Percentiles rank a stretch among this genome's conserved stretches.
Conservation (phyloP, 306 rosid genomes). For the Trifolium fragiferum region DNA sequence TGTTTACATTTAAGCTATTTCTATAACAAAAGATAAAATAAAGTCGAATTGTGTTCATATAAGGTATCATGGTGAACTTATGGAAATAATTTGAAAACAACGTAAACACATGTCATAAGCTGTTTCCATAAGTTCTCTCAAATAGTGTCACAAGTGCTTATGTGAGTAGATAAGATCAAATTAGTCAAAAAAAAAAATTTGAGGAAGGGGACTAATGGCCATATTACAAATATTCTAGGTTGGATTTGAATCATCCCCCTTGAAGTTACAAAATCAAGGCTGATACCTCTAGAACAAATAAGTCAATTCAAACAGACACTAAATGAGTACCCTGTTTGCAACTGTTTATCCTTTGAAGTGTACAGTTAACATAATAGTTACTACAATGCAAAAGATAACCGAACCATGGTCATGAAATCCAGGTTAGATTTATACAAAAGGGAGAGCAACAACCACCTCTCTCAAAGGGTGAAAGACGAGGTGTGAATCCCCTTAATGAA, state of each 20-base stretch:
- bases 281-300: not conserved
- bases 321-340: not conserved
- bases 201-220: too few species aligned
- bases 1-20: not conserved
- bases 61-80: not conserved
- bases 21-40: not conserved
- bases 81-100: not conserved
- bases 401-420: constrained; percentile 5
- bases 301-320: not conserved
- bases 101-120: not conserved
- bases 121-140: not conserved
- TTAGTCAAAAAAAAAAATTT: not conserved
- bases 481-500: constrained; percentile 17
- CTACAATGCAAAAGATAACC: constrained; percentile 4
- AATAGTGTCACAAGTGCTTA: not conserved
- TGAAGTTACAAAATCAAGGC: too few species aligned
- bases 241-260: too few species aligned
- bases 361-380: constrained; percentile 14
- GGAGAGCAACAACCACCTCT: constrained; percentile 10
- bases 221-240: too few species aligned
- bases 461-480: not conserved
- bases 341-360: constrained; percentile 10
- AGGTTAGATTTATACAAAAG: constrained; percentile 1
- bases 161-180: not conserved
- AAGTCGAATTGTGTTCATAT: not conserved